Evolutionary conservation across 78 protist genomes (phyloP), one percentile per base, ranked within the genome.

Genomic region (Neovahlkampfia damariscottae): DNA sequence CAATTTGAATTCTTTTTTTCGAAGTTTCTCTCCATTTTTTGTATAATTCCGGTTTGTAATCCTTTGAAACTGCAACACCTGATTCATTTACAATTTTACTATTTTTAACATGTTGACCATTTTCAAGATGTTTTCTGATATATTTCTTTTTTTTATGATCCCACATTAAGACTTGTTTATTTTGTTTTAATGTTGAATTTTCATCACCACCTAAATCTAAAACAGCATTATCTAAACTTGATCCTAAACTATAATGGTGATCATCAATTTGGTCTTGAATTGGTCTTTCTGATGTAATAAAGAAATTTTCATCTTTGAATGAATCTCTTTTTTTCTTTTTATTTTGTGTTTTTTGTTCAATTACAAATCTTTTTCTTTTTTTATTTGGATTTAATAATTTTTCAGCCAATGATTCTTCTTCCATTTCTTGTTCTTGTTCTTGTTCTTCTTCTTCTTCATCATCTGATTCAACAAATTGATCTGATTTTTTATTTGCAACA

Each of bases 121-220:
- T 62, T 58, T 5, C 35, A 3, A 80, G 19, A 40, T 77, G 3
- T 29, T 72, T 8, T 37, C 70, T 70, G 7, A 72, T 68, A 70
- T 80, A 80, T 19, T 66, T 78, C 40, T 8, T 80, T 58, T 78
- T 73, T 77, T 80, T 80, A 8, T 8, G 27, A 34, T 80, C 41
- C 83, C 83, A 80, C n/a, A 31, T 58, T 5, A 37, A 80, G 4
- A 71, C 72, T 27, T 2, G 3, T 8, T 69, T 19, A 50, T 71
- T 40, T 39, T 72, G 19, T n/a, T 3, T 5, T 41, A 72, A 8
- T 3, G 10, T 38, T 29, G 67, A 71, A 1, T 19, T 4, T 6
- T 31, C 5, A 2, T 80, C 83, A 1, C 29, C 38, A 2, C 6
- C 40, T 66, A 80, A 27, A 6, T 80, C 83, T 27, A 80, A 9